These are phyloP conservation scores for Thelonectria discophora DNA, from an alignment of 2,329 filamentous ascomycete species.

Conservation along the genomic window DNA sequence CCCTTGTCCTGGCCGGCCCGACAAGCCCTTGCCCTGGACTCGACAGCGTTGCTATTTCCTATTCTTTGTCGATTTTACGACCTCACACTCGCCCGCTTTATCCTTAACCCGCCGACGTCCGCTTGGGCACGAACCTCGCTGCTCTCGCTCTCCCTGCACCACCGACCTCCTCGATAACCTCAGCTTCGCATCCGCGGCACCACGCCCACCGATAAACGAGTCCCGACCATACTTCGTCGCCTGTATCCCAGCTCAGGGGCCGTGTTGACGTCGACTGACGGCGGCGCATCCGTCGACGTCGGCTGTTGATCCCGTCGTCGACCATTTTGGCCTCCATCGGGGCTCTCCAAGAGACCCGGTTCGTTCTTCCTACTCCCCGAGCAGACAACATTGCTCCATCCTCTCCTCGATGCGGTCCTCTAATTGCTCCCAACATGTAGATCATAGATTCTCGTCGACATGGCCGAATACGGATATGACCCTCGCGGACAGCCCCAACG, in stretches of 20 bases:
- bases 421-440: conserved; percentile 23
- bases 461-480: conserved; percentile 68
- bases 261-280: conserved; percentile 44
- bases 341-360: conserved; percentile 31
- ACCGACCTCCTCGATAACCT: conserved; percentile 19
- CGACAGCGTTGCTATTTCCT: conserved; percentile 24
- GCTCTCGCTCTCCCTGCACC: conserved; percentile 21
- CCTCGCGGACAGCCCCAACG: conserved; percentile 58
- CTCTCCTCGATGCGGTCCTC: neutral
- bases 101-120: conserved; percentile 38
- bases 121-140: conserved; percentile 31
- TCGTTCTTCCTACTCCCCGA: conserved; percentile 27
- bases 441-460: conserved; percentile 45
- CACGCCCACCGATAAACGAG: conserved; percentile 25
- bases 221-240: conserved; percentile 27
- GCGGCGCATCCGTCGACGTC: conserved; percentile 47
- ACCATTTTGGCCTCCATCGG: conserved; percentile 37
- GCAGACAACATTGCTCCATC: neutral
- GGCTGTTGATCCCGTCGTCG: conserved; percentile 39
- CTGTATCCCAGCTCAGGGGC: conserved; percentile 34
- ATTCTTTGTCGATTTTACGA: conserved; percentile 32
- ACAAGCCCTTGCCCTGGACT: conserved; percentile 30
- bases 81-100: conserved; percentile 28
- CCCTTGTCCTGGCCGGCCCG: conserved; percentile 26
- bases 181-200: conserved; percentile 31